A percentile compares a stretch with the other conserved stretches of the same genome.
Evolutionary conservation across 2,329 filamentous ascomycete genomes (phyloP).

Genomic region (Xylaria arbuscula): DNA sequence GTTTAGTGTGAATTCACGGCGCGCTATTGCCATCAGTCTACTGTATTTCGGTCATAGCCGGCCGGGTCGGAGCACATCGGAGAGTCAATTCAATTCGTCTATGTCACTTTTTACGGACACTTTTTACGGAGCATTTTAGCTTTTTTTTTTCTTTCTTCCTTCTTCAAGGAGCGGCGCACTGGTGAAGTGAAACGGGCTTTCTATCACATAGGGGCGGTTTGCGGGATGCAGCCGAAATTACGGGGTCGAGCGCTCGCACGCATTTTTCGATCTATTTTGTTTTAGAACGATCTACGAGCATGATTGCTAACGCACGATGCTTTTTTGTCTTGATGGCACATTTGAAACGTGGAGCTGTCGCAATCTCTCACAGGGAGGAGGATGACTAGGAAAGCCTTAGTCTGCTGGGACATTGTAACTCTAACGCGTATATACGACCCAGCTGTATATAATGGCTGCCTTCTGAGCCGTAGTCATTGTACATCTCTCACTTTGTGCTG

Average conservation of each 20-base stretch:
- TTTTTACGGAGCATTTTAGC: slow-evolving; percentile 18
- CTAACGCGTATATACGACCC: slow-evolving; percentile 31
- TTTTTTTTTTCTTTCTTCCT: slow-evolving; percentile 24
- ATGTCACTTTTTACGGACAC: slow-evolving; percentile 22
- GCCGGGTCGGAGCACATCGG: slow-evolving; percentile 5
- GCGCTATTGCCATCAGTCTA: neutral
- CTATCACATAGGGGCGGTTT: slow-evolving; percentile 33
- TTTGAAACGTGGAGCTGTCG: slow-evolving; percentile 20
- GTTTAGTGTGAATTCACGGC: slow-evolving; percentile 19
- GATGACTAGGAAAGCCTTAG: slow-evolving; percentile 19
- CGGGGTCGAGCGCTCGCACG: slow-evolving; percentile 25
- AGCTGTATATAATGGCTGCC: slow-evolving; percentile 32
- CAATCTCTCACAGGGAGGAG: slow-evolving; percentile 12
- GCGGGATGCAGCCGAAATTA: slow-evolving; percentile 26
- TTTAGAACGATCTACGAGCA: slow-evolving; percentile 36
- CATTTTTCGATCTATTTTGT: slow-evolving; percentile 28
- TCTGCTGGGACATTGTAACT: slow-evolving; percentile 29
- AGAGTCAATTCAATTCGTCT: slow-evolving; percentile 22
- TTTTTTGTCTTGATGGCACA: slow-evolving; percentile 25
- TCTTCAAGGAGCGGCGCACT: slow-evolving; percentile 30
- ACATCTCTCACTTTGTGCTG: neutral
- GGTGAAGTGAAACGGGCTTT: slow-evolving; percentile 34
- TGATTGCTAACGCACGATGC: slow-evolving; percentile 18
- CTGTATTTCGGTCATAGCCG: slow-evolving; percentile 2
- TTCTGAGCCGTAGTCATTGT: slow-evolving; percentile 4